A percentile compares a stretch with the other conserved stretches of the same genome.
Conservation (phyloP, 2,329 filamentous ascomycete genomes). For the Fusarium sp. region DNA sequence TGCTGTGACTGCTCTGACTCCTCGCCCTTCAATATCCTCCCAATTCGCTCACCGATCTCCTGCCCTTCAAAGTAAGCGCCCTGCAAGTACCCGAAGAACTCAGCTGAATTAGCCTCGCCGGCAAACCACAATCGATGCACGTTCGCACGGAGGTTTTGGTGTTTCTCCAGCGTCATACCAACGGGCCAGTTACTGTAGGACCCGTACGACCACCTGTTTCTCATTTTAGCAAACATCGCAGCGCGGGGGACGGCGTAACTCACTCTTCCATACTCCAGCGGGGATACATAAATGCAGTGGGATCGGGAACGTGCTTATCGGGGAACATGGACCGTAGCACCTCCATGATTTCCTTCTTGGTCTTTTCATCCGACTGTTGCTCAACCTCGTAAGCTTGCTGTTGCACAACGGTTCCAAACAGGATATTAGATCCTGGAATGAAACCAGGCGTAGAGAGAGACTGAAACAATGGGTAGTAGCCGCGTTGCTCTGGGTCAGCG, state of each 20-base stretch:
- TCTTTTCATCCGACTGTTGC: constrained; percentile 65
- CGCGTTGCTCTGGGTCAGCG: constrained; percentile 53
- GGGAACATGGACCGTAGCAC: constrained; percentile 73
- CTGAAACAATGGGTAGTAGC: constrained; percentile 68
- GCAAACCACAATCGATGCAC: constrained; percentile 70
- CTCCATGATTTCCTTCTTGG: constrained; percentile 66
- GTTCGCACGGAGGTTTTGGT: constrained; percentile 74
- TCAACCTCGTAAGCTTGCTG: constrained; percentile 59
- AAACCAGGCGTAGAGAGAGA: constrained; percentile 67
- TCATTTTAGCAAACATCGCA: constrained; percentile 56
- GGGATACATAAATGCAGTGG: constrained; percentile 68
- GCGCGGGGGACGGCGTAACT: not conserved
- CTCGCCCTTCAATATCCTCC: constrained; percentile 23
- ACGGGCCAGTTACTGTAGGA: constrained; percentile 75
- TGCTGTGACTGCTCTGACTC: constrained; percentile 3
- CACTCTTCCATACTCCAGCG: constrained; percentile 38
- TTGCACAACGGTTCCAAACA: constrained; percentile 64
- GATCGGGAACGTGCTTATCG: constrained; percentile 63
- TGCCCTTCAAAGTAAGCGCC: constrained; percentile 68
- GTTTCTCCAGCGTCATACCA: constrained; percentile 69
- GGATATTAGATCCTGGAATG: constrained; percentile 67
- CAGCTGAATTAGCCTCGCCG: constrained; percentile 69
- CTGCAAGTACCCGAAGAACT: constrained; percentile 74
- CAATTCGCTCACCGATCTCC: constrained; percentile 56
- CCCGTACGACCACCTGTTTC: constrained; percentile 58